A percentile compares a stretch with the other conserved stretches of the same genome.
These are phyloP conservation scores for Pichia cactophila DNA, from an alignment of 1,139 yeast genomes.

Conservation along the genomic window DNA sequence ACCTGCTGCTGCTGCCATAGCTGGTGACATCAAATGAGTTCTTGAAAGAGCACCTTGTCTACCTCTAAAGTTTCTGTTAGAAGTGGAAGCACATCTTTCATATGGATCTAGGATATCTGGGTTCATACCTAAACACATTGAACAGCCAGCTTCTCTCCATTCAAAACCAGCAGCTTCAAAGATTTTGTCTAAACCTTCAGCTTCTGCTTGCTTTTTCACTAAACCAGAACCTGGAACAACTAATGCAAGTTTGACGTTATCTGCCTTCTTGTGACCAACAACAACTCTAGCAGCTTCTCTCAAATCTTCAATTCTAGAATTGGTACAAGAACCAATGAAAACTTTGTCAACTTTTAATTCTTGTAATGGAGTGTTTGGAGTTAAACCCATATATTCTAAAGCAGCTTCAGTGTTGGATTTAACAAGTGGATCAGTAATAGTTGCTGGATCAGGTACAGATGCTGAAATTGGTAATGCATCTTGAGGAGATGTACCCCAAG, in stretches of 20 bases:
- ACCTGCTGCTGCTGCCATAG: conserved; percentile 99
- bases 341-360: conserved; percentile 81
- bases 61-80: conserved; percentile 97
- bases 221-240: conserved; percentile 98
- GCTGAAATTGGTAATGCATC: conserved; percentile 95
- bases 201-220: conserved; percentile 87
- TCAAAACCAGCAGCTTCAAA: conserved; percentile 90
- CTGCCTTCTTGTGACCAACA: conserved; percentile 83
- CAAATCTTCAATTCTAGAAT: conserved; percentile 94
- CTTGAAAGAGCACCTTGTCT: conserved; percentile 98
- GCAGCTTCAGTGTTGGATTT: conserved; percentile 87
- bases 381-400: conserved; percentile 82
- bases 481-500: conserved; percentile 99
- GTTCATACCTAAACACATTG: conserved; percentile 99
- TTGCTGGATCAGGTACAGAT: conserved; percentile 79
- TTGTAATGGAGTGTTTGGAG: conserved; percentile 71
- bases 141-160: conserved; percentile 99
- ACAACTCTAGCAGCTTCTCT: conserved; percentile 93
- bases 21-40: conserved; percentile 97
- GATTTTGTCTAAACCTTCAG: conserved; percentile 86
- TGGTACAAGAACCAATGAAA: conserved; percentile 96
- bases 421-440: conserved; percentile 63
- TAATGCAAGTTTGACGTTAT: conserved; percentile 69
- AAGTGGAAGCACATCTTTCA: conserved; percentile 97
- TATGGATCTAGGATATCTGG: conserved; percentile 92